Conservation (phyloP, 2,329 filamentous ascomycete genomes). For the Pochonia chlamydosporia region DNA sequence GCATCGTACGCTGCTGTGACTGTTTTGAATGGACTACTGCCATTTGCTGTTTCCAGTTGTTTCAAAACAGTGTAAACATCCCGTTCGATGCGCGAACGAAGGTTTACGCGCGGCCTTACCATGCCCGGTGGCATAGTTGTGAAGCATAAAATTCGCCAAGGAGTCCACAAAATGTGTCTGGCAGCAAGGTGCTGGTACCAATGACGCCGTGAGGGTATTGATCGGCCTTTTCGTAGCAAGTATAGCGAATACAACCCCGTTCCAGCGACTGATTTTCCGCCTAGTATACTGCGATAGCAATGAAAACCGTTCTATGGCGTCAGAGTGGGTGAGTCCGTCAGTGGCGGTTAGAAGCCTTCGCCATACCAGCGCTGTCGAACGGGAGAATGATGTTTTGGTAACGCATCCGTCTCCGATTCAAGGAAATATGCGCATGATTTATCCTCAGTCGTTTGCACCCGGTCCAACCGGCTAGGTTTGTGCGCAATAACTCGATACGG, state of each 20-base stretch:
- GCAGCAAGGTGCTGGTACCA: too few species aligned
- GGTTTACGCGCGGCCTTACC: constrained; percentile 9
- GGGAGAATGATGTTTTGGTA: too few species aligned
- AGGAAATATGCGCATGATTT: too few species aligned
- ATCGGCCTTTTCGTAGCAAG: not conserved
- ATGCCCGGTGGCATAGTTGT: not conserved
- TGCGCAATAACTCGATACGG: not conserved
- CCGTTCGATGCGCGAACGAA: constrained; percentile 45
- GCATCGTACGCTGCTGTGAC: constrained; percentile 65
- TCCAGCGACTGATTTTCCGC: not conserved
- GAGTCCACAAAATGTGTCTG: not conserved
- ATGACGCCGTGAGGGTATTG: too few species aligned
- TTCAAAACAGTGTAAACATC: constrained; percentile 76
- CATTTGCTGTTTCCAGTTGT: constrained; percentile 62
- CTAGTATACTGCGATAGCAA: not conserved
- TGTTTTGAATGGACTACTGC: constrained; percentile 41
- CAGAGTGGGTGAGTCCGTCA: too few species aligned
- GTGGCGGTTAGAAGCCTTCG: too few species aligned
- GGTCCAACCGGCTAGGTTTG: not conserved
- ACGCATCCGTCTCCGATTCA: too few species aligned
- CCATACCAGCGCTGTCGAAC: too few species aligned
- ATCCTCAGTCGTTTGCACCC: not conserved
- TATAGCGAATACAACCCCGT: not conserved
- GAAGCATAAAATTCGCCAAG: not conserved
- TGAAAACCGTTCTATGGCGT: too few species aligned